Evolutionary conservation across 2,329 filamentous ascomycete genomes (phyloP).

Genomic region (Capronia americana): DNA sequence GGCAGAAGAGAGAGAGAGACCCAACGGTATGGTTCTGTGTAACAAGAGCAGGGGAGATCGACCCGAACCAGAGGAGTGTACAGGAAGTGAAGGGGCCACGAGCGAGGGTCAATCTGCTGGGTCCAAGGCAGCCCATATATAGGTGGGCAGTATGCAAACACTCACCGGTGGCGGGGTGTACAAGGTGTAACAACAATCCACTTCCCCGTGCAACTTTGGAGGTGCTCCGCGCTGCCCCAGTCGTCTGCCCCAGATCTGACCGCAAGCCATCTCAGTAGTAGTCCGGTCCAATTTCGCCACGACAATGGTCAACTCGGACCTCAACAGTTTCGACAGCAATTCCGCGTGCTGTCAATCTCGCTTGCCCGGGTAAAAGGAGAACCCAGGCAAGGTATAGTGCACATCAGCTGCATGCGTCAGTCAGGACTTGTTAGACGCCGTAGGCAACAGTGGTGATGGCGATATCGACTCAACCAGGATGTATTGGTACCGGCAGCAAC

Average conservation of each 20-base stretch:
- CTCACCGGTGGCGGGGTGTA: slow-evolving; percentile 20
- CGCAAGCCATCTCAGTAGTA: neutral
- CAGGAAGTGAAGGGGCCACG: slow-evolving; percentile 1
- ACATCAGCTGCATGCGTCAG: neutral
- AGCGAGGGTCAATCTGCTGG: slow-evolving; percentile 6
- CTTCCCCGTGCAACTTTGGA: slow-evolving; percentile 23
- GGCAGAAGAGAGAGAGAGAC: neutral
- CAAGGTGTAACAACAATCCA: slow-evolving; percentile 14
- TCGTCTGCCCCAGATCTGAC: slow-evolving; percentile 26
- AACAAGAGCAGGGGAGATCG: neutral
- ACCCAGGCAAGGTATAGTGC: slow-evolving; percentile 8
- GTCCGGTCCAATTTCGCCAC: slow-evolving; percentile 5
- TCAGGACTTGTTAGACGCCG: neutral
- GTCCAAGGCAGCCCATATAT: slow-evolving; percentile 27
- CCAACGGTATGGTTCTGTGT: slow-evolving; percentile 13
- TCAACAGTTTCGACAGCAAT: slow-evolving; percentile 13
- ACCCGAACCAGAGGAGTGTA: neutral
- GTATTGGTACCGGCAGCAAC: neutral
- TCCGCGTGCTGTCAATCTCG: slow-evolving; percentile 1
- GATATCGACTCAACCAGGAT: slow-evolving; percentile 1
- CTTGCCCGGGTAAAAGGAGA: slow-evolving; percentile 23
- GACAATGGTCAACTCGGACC: neutral
- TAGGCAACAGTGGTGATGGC: slow-evolving; percentile 3
- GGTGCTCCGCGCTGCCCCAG: slow-evolving; percentile 28
- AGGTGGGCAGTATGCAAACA: slow-evolving; percentile 15